A percentile compares a stretch with the other conserved stretches of the same genome.
These are phyloP conservation scores for Carex myosuroides DNA, from an alignment of 176 grass and related monocot genomes.

Conservation along the genomic window DNA sequence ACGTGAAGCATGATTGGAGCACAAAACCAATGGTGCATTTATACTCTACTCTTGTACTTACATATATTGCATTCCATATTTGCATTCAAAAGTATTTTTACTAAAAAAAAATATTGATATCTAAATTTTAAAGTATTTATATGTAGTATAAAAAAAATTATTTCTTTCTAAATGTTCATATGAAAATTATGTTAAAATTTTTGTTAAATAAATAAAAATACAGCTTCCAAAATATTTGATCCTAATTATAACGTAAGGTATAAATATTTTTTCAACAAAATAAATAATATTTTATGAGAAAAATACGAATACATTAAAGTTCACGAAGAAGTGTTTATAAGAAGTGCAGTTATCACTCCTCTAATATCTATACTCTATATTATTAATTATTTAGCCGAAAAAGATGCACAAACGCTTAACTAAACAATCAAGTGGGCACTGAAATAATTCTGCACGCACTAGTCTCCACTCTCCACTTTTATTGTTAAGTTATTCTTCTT, in stretches of 20 bases:
- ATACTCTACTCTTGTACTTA: no score
- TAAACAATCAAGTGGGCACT: not conserved
- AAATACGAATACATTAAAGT: no score
- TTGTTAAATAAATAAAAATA: not conserved
- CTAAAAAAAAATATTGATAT: no score
- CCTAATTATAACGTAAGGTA: not conserved
- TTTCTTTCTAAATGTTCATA: no score
- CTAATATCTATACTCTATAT: not conserved
- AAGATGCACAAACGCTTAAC: not conserved
- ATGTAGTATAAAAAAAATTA: no score
- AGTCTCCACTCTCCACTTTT: not conserved
- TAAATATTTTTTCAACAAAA: not conserved
- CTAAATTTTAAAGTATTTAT: no score
- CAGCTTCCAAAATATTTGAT: slow-evolving; percentile 1
- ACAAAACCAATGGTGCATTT: no score
- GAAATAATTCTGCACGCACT: not conserved
- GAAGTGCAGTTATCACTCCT: not conserved
- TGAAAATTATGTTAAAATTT: not conserved
- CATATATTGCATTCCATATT: no score
- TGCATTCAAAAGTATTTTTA: no score
- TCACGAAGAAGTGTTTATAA: no score
- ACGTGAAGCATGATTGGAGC: no score
- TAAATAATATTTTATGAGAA: no score
- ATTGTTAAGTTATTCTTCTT: not conserved
- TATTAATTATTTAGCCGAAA: not conserved